A percentile compares a stretch with the other conserved stretches of the same genome.
Conservation (phyloP, 768 basidiomycete species). For the Boletellus emodensis region DNA sequence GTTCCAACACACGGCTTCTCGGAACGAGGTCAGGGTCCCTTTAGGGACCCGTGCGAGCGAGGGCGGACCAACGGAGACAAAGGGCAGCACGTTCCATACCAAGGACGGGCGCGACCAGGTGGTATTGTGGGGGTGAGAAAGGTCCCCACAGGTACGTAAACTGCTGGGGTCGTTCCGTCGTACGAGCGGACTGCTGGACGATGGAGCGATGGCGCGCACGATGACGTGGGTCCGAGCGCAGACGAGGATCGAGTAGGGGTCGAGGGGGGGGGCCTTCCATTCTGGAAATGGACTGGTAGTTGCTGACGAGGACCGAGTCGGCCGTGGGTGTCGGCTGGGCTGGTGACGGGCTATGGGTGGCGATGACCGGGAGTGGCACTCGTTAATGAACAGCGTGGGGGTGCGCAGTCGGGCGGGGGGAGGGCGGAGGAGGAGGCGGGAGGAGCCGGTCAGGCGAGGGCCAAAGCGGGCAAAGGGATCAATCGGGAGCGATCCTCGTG, state of each 20-base stretch:
- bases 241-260: too few relatives aligned
- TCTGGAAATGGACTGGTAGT: constrained; percentile 9
- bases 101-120: background rate
- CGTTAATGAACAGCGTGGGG: constrained; percentile 5
- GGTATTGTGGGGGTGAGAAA: constrained; percentile 9
- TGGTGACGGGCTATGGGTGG: too few relatives aligned
- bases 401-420: constrained; percentile 17
- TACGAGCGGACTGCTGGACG: too few relatives aligned
- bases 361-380: too few relatives aligned
- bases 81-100: constrained; percentile 5
- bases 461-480: background rate
- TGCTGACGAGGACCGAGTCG: too few relatives aligned
- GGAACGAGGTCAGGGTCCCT: constrained; percentile 16
- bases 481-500: constrained; percentile 8
- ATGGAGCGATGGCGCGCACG: background rate
- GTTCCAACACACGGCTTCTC: background rate
- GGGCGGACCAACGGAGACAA: constrained; percentile 1
- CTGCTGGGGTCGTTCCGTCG: too few relatives aligned
- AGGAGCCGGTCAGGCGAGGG: background rate
- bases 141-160: constrained; percentile 10
- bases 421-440: constrained; percentile 9
- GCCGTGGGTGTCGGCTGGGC: too few relatives aligned
- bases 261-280: constrained; percentile 13
- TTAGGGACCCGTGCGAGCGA: constrained; percentile 10
- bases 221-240: background rate